Base-by-base conservation (phyloP, 75 land plant species). In the Picea sitchensis region DNA sequence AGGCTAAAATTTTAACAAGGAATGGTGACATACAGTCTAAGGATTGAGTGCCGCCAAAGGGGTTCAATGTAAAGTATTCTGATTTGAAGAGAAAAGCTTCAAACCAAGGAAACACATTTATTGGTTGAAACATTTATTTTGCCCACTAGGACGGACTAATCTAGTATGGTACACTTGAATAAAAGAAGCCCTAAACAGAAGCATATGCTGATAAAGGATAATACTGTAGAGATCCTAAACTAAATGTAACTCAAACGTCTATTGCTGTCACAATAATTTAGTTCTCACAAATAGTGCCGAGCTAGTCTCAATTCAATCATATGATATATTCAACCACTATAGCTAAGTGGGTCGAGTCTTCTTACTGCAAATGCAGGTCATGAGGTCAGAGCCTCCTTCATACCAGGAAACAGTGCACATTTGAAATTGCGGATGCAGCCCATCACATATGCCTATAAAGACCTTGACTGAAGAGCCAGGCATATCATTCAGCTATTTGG, bases 111-210 rank as follows among this genome's bases (percentile, higher is more conserved):
- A 51, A 51, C 56, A 51, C 56, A 51, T 51, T 51, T 51, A 71
- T n/a, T 71, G 74, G 74, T 7, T 71, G 74, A n/a, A 71, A 71
- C 9, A 44, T 71, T 71, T 71, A 71, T 71, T 71, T 71, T 71
- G n/a, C 23, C 74, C 47, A 41, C 8, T 4, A 34, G 74, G 74
- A 20, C n/a, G 51, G 74, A 71, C 4, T 14, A 41, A 44, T 13
- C 20, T 44, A 44, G 44, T 20, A 71, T 44, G 54, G 54, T 71
- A 71, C 74, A 71, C 41, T 3, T 71, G 54, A 44, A 44, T 71
- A 44, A 20, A 44, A n/a, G 74, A 38, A 38, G 51, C 20, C 73
- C 47, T 18, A 4, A 69, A 69, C 41, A 18, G 11, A 38, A 36
- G 51, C 73, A 41, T 71, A 71, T 13, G 4, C 12, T 12, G 74